Base-by-base conservation (phyloP, 2,329 filamentous ascomycete species). In the Colletotrichum musae region DNA sequence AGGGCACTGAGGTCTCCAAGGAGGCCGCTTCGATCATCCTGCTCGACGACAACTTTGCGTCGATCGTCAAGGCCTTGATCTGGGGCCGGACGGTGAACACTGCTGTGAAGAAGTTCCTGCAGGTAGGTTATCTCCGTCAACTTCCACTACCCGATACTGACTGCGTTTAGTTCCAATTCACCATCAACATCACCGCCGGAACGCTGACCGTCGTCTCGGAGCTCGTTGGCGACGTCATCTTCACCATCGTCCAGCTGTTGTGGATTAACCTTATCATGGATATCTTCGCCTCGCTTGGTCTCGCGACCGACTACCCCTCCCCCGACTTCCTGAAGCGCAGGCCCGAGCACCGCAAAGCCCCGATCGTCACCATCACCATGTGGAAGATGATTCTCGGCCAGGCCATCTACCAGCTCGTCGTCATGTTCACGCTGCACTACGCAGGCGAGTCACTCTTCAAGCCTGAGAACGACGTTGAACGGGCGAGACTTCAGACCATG, bases 331-430 rank as follows among this genome's bases (percentile, higher is more conserved):
- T 81, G n/a, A 75, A 79, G 60, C 68, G 70, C 10, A 72, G 74
- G 6, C 79, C 79, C 2, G 77, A 80, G 24, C 73, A 74, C 2
- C 71, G 75, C 2, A 73, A 63, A 6, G 74, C 79, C 0, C 72
- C 77, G 3, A 74, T 80, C 28, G 92, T 94, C 72, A 92, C 89
- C 2, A 80, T 91, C 52, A 91, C 88, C 32, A 94, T 94, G 92
- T 93, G 92, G 92, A 94, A 94, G 81, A 94, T 94, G 92, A 94
- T 94, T 68, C 86, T 93, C 56, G 91, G 91, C 1, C 91, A 94
- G 76, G 86, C 91, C 4, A 85, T 93, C 70, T 94, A 92, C 77
- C 91, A 94, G 77, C 85, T 94, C 0, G 86, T 93, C 5, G 75
- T 78, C 9, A 70, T 91, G 0, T 88, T 94, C 70, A 85, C 91